These are phyloP conservation scores for Hygrophorus russula DNA, from an alignment of 768 basidiomycete species.

Conservation along the genomic window DNA sequence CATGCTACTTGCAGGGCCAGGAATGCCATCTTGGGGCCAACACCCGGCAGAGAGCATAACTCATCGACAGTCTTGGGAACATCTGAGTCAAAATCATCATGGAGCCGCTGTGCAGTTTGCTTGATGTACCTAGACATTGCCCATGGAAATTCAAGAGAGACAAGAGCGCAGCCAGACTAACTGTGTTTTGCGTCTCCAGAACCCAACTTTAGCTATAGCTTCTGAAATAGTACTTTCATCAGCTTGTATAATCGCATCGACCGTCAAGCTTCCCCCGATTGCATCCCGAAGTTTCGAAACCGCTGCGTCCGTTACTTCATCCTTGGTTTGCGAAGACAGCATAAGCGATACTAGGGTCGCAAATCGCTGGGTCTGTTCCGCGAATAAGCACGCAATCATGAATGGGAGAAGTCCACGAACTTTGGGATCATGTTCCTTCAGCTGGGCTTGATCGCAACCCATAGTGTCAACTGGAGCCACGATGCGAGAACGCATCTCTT, in stretches of 20 bases:
- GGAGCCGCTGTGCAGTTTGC: constrained; percentile 55
- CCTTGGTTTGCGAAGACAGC: constrained; percentile 94
- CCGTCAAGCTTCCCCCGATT: constrained; percentile 70
- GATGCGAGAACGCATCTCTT: constrained; percentile 60
- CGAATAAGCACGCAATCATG: neutral
- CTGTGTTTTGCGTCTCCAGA: constrained; percentile 84
- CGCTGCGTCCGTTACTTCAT: constrained; percentile 77
- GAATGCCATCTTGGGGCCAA: constrained; percentile 97
- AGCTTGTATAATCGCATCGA: constrained; percentile 58
- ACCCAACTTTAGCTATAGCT: constrained; percentile 84
- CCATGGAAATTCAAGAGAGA: neutral
- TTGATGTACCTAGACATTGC: constrained; percentile 49
- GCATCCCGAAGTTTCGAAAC: constrained; percentile 59
- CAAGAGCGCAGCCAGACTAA: constrained; percentile 23
- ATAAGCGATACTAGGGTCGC: constrained; percentile 86
- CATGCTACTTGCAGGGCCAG: constrained; percentile 75
- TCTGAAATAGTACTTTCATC: constrained; percentile 51
- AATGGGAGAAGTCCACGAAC: constrained; percentile 21
- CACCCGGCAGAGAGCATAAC: constrained; percentile 78
- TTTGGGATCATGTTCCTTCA: constrained; percentile 52
- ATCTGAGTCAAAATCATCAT: constrained; percentile 68
- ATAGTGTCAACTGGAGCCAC: constrained; percentile 88
- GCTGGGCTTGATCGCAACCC: constrained; percentile 72
- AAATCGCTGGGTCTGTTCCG: constrained; percentile 61
- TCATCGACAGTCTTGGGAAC: constrained; percentile 86